These are phyloP conservation scores for Thuja plicata DNA, from an alignment of 83 land plant genomes.

Conservation along the genomic window DNA sequence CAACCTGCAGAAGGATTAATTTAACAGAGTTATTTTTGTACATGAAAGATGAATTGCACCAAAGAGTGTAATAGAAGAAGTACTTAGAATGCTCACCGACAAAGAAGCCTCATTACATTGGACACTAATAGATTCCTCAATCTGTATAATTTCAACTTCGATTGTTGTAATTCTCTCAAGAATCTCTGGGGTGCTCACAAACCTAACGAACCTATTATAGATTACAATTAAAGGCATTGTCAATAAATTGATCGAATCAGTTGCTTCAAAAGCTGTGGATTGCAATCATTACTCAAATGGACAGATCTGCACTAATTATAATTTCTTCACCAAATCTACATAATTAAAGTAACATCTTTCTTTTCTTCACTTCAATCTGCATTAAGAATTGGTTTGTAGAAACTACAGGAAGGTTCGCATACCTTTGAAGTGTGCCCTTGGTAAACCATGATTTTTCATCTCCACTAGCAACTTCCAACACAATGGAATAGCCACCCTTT, in stretches of 20 bases:
- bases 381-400: not conserved
- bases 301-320: not conserved
- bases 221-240: not conserved
- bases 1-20: not conserved
- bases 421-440: constrained; percentile 50
- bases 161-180: constrained; percentile 59
- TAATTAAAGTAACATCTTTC: not conserved
- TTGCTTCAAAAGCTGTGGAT: not conserved
- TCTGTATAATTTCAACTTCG: constrained; percentile 52
- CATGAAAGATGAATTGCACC: not conserved
- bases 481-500: constrained; percentile 57
- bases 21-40: not conserved
- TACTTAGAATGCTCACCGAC: not conserved
- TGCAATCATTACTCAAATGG: not conserved
- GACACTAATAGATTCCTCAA: constrained; percentile 37
- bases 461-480: constrained; percentile 24
- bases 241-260: not conserved
- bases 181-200: constrained; percentile 69
- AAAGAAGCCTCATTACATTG: not conserved
- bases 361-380: not conserved
- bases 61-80: not conserved
- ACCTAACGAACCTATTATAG: constrained; percentile 46
- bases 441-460: constrained; percentile 41
- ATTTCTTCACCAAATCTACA: not conserved
- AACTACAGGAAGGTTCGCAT: not conserved